Evolutionary conservation across 2,329 filamentous ascomycete genomes (phyloP).

Genomic region (Neobulgaria alba): DNA sequence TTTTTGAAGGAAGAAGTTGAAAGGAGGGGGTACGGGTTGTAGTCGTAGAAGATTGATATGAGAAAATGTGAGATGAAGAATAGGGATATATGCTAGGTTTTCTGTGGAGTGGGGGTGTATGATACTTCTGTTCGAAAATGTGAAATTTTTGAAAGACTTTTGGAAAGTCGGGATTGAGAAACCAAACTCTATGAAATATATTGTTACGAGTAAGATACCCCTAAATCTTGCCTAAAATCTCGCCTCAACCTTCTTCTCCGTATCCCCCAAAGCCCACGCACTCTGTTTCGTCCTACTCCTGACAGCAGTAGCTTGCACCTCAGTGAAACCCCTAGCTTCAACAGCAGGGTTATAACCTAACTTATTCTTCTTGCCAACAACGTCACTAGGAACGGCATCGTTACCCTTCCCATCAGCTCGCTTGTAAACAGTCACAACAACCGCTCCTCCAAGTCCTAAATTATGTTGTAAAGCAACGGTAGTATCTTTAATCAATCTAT

Average conservation of each 20-base stretch:
- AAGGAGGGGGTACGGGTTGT: too few relatives aligned
- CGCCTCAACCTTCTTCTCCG: constrained; percentile 62
- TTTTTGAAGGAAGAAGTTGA: too few relatives aligned
- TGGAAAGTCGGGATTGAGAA: too few relatives aligned
- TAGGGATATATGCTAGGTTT: too few relatives aligned
- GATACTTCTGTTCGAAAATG: too few relatives aligned
- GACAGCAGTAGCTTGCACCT: constrained; percentile 60
- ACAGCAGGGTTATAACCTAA: constrained; percentile 90
- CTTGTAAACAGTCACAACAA: constrained; percentile 82
- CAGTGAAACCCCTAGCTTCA: constrained; percentile 80
- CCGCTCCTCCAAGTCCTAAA: constrained; percentile 82
- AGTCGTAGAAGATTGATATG: too few relatives aligned
- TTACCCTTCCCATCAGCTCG: constrained; percentile 68
- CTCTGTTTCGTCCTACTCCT: constrained; percentile 57
- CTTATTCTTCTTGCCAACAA: constrained; percentile 56
- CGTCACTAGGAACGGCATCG: constrained; percentile 51
- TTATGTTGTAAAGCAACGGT: constrained; percentile 82
- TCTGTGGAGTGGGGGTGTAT: too few relatives aligned
- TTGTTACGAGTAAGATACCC: too few relatives aligned
- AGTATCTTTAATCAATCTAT: constrained; percentile 62
- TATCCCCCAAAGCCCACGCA: constrained; percentile 74
- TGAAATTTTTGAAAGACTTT: too few relatives aligned
- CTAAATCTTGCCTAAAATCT: constrained; percentile 46
- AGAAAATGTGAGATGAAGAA: too few relatives aligned
- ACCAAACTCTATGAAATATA: too few relatives aligned